Evolutionary conservation across 306 rosid species (phyloP).

Genomic region (Erythrophleum fordii): DNA sequence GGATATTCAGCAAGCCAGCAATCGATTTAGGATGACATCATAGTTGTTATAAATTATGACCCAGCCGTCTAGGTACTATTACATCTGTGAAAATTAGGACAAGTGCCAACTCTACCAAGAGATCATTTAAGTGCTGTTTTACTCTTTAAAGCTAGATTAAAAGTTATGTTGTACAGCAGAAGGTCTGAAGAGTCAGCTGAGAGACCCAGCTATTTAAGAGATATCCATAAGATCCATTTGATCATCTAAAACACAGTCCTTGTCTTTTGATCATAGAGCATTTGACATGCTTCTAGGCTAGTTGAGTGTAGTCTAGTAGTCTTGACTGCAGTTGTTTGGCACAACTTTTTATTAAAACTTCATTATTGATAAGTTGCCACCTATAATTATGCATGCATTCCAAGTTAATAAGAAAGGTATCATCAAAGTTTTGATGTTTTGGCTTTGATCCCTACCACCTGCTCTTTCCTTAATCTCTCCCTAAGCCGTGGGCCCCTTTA

Average conservation of each 20-base stretch:
- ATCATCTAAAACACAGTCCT: constrained; percentile 16
- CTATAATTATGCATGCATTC: neutral
- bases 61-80: neutral
- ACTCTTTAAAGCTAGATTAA: constrained; percentile 4
- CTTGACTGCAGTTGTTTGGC: constrained; percentile 26
- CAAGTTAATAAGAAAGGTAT: neutral
- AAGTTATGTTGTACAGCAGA: neutral
- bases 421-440: neutral
- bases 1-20: constrained; percentile 14
- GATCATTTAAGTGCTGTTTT: constrained; percentile 11
- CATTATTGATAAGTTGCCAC: constrained; percentile 17
- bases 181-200: constrained; percentile 1
- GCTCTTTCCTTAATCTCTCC: too few relatives aligned
- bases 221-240: constrained; percentile 4
- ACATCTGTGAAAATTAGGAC: neutral
- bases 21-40: neutral
- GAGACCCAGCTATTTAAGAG: constrained; percentile 3
- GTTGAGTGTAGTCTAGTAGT: constrained; percentile 18
- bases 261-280: neutral
- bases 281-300: constrained; percentile 14
- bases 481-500: too few relatives aligned
- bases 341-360: neutral
- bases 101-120: neutral
- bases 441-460: too few relatives aligned
- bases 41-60: neutral